These are phyloP conservation scores for Biscutella laevigata DNA, from an alignment of 441 rosid species.

Conservation along the genomic window DNA sequence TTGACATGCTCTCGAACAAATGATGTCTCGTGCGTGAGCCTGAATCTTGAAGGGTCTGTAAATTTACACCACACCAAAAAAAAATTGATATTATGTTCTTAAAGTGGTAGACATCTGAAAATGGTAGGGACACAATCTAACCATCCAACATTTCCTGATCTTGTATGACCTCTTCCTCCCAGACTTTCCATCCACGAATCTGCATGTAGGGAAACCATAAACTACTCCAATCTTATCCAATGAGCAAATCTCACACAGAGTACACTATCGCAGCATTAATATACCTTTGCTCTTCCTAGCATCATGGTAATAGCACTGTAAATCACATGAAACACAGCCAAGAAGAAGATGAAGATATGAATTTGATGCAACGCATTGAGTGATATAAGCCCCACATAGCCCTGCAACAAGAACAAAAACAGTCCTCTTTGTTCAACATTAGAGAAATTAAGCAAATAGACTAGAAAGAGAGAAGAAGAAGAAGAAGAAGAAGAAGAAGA, in stretches of 20 bases:
- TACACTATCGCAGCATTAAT: not conserved
- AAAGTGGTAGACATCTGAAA: not conserved
- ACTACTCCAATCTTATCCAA: not conserved
- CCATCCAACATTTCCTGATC: slow-evolving; percentile 46
- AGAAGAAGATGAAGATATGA: slow-evolving; percentile 83
- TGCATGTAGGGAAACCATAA: slow-evolving; percentile 23
- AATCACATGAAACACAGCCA: slow-evolving; percentile 82
- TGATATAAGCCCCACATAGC: slow-evolving; percentile 59
- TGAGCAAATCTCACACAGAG: not conserved
- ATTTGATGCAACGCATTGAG: slow-evolving; percentile 71
- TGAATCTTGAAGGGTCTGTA: slow-evolving; percentile 67
- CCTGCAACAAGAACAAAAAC: slow-evolving; percentile 26
- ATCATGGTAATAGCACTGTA: slow-evolving; percentile 71
- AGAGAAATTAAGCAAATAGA: not conserved
- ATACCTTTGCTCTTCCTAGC: slow-evolving; percentile 79
- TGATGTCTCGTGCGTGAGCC: slow-evolving; percentile 90
- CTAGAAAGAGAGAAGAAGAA: not conserved
- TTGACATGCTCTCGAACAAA: slow-evolving; percentile 66
- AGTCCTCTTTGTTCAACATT: not conserved
- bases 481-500: not conserved
- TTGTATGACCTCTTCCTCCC: slow-evolving; percentile 46
- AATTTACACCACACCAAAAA: slow-evolving; percentile 13
- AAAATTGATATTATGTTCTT: not conserved
- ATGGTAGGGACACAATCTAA: slow-evolving; percentile 7
- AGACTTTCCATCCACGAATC: slow-evolving; percentile 87